Base-by-base conservation (phyloP, 768 basidiomycete genomes). In the Amanita fuliginea region DNA sequence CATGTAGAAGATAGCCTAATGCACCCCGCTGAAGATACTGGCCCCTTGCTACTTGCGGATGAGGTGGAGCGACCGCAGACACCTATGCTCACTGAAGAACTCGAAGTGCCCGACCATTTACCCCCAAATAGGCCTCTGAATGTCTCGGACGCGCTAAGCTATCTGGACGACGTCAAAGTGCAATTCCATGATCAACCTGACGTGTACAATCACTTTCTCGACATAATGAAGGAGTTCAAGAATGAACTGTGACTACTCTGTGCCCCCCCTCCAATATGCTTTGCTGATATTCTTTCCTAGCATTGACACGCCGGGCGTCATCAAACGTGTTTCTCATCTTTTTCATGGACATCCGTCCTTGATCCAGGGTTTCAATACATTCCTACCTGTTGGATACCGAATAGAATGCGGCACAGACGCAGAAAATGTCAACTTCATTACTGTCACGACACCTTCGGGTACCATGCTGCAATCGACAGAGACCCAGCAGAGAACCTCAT, bases 191-290 rank as follows among this genome's bases (percentile, higher is more conserved):
- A 92, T 64, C 82, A 88, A 63, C 91, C 92, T n/a, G 87, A 91
- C 60, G 90, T 94, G 36, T 96, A 96, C 67, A 95, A 96, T 66
- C 77, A 85, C 55, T 93, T 93, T 58, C 68, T 94, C 64, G 91
- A 95, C 63, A 94, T 96, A 60, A 96, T 96, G 96, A 97, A 97
- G 70, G 93, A 98, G 65, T 99, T 99, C 68, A 98, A 99, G 70
- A 89, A 89, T 58, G 90, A 95, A 61, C 69, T 73, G 88, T 88
- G 59, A 59, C 84, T 77, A 19, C 26, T 42, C 8, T 10, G 46
- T 24, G n/a, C 42, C 36, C 26, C n/a, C 34, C 42, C 0, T 19
- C 47, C 52, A 42, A 19, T 18, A 11, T 34, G 13, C 7, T 28
- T 34, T 45, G 10, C n/a, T 51, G 36, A 35, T 28, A 4, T 13